phyloP scores from a whole-genome alignment of 331 rosid genomes.

The Rosa hybrid region DNA sequence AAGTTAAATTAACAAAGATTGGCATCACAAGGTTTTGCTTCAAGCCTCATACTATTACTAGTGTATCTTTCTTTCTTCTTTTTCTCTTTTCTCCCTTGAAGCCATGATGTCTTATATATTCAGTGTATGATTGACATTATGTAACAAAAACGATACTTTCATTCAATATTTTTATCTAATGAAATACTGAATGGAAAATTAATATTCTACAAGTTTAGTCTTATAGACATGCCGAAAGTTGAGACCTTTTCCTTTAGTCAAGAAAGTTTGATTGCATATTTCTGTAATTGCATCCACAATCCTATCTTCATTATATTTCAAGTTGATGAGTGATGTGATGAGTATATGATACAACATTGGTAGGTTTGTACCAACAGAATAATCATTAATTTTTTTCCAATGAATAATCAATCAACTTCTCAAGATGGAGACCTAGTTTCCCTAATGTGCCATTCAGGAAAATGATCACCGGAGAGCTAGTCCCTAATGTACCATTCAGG shows the following conservation, averaged over 20 bases:
- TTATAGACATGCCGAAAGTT: background rate
- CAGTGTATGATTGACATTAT: slow-evolving; percentile 16
- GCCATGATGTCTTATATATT: slow-evolving; percentile 5
- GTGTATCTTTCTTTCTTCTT: too few species aligned
- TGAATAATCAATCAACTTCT: too few species aligned
- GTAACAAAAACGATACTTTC: background rate
- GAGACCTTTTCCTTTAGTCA: background rate
- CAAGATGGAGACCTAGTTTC: background rate
- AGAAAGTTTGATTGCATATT: background rate
- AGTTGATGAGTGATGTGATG: background rate
- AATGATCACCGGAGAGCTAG: background rate
- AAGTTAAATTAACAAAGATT: slow-evolving; percentile 27
- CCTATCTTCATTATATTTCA: background rate
- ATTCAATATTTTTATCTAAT: slow-evolving; percentile 29
- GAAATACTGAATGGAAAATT: slow-evolving; percentile 15
- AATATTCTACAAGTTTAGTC: background rate
- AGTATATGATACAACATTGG: too few species aligned
- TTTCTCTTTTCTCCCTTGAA: background rate
- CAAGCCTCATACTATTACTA: background rate
- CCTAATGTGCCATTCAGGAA: background rate
- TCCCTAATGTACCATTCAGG: background rate
- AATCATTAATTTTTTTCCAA: too few species aligned
- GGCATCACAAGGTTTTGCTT: slow-evolving; percentile 23
- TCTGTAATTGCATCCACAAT: background rate
- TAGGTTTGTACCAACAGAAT: too few species aligned